Evolutionary conservation across 2,329 filamentous ascomycete genomes (phyloP).

Genomic region (Rhynchosporium agropyri): DNA sequence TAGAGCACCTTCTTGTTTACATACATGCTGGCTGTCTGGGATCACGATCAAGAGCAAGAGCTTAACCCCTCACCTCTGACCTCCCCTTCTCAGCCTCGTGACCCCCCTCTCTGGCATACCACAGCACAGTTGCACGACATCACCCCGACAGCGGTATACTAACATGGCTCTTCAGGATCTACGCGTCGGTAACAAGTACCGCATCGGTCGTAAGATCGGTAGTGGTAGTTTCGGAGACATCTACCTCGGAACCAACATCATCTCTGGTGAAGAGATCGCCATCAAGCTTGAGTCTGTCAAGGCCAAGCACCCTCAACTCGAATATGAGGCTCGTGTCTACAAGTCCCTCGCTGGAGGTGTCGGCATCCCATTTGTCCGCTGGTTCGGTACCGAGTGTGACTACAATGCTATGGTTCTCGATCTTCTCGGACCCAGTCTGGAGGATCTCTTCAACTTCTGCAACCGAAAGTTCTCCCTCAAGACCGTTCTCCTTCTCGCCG

Average conservation of each 20-base stretch:
- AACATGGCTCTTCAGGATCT: conserved; percentile 71
- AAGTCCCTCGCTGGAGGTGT: conserved; percentile 91
- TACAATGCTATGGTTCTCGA: conserved; percentile 99
- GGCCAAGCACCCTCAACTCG: conserved; percentile 97
- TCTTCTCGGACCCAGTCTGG: conserved; percentile 89
- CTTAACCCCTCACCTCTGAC: conserved; percentile 13
- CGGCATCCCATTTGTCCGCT: conserved; percentile 97
- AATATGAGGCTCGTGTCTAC: conserved; percentile 96
- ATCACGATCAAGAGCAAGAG: conserved; percentile 27
- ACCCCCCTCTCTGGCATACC: conserved; percentile 8
- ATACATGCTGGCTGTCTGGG: conserved; percentile 30
- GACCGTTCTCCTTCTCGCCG: conserved; percentile 93
- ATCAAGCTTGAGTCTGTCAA: conserved; percentile 99
- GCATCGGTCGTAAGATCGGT: conserved; percentile 98
- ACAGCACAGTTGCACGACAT: conserved; percentile 15
- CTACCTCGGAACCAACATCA: conserved; percentile 99
- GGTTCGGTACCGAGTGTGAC: conserved; percentile 99
- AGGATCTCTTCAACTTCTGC: conserved; percentile 99
- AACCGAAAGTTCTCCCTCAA: conserved; percentile 99
- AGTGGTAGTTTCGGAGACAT: conserved; percentile 98
- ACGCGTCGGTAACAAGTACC: conserved; percentile 99
- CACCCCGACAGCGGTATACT: conserved; percentile 26
- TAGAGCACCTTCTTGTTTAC: conserved; percentile 39
- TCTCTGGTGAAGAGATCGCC: conserved; percentile 98
- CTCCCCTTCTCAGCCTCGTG: conserved; percentile 12